Evolutionary conservation across 257 asterid species (phyloP), one percentile per base, ranked within the genome.

Genomic region (Eustoma russellianum): DNA sequence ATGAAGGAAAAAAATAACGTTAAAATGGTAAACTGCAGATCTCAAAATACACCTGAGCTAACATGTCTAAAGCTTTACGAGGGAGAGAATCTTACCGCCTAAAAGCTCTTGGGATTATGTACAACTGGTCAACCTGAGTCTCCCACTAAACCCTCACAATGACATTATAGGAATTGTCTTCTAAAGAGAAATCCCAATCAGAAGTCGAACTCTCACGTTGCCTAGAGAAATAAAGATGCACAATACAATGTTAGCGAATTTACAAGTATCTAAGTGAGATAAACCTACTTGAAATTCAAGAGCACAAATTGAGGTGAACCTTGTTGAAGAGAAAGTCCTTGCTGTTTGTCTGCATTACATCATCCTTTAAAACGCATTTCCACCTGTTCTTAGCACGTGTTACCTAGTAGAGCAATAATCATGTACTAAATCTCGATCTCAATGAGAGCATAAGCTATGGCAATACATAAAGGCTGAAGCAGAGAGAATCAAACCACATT

Each of bases 341-440:
- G 17, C 84, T 78, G 64, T 86, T 91, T 74, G 87, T 87, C 80
- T 84, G 98, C 98, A 91, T 91, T 63, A 91, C 84, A 56, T 96
- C 98, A 70, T 87, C 85, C 83, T 87, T 87, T 70, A 91, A 71
- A 44, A 80, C 77, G 87, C 96, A 91, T 41, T 91, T 91, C 98
- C 98, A 91, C 87, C 82, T 78, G 94, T 94, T 91, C 85, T 91
- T 91, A 59, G 96, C 87, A 56, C 96, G 86, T 7, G 98, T 91
- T 56, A 91, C 97, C 97, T 87, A 53, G 47, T 59, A 54, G 57
- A 55, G 33, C 68, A 66, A 34, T 17, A 12, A 18, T 17, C 40
- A 15, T 40, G 13, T 41, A 43, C n/a, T 44, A 33, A 28, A 64
- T 4, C 30, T 24, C 30, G 3, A 4, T 24, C 2, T 2, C 30